Conservation (phyloP, 345 rosid genomes). For the Angophora floribunda region DNA sequence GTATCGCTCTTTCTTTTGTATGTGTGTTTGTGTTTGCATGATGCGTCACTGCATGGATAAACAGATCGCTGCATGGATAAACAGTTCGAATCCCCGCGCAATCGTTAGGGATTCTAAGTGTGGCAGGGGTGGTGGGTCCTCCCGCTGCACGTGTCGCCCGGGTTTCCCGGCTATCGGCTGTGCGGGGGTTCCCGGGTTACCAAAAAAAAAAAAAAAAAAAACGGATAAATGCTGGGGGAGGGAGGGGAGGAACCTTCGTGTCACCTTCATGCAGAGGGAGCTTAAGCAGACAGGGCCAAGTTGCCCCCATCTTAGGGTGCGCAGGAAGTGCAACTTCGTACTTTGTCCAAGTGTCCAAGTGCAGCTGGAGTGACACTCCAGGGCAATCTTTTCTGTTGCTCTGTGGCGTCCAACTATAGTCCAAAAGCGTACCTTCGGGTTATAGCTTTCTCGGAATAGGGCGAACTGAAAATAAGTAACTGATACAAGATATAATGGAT, state of each 20-base stretch:
- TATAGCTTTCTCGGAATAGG: not conserved
- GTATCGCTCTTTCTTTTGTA: not conserved
- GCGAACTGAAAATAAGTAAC: not conserved
- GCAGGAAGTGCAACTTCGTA: not conserved
- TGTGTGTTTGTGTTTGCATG: not conserved
- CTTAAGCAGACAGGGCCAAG: not conserved
- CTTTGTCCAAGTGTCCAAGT: not conserved
- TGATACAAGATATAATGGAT: no score
- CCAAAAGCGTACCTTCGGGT: not conserved
- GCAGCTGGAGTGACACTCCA: not conserved
- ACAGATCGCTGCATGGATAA: no score
- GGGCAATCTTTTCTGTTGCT: not conserved
- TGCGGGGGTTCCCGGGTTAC: no score
- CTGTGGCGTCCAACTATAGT: not conserved
- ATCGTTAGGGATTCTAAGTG: no score
- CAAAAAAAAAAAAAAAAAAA: no score
- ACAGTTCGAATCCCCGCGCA: no score
- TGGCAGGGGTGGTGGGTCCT: no score
- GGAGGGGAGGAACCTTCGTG: slow-evolving; percentile 25
- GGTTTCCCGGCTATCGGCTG: no score
- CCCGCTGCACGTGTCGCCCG: no score
- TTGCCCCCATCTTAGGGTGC: not conserved
- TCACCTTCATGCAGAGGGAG: slow-evolving; percentile 2
- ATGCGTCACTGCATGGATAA: not conserved
- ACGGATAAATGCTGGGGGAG: not conserved